Base-by-base conservation (phyloP, 1,284 basidiomycete species). In the Trichosporon coremiiforme region DNA sequence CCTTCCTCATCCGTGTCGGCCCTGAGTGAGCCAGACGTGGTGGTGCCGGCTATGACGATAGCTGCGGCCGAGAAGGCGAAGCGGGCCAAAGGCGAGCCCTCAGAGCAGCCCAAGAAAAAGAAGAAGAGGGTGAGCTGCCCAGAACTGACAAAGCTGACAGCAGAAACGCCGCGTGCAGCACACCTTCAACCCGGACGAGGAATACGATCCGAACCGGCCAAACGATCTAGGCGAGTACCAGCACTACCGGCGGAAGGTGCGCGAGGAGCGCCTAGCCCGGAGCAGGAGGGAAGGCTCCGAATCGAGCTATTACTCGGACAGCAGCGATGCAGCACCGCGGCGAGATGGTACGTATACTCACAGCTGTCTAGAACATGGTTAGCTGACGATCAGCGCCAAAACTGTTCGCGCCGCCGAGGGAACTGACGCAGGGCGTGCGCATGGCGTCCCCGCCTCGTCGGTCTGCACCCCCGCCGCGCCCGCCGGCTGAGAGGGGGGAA, bases 161-260 rank as follows among this genome's bases (percentile, higher is more conserved):
- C n/a, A 67, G 68, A 67, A 68, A 50, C 67, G 71, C 35, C 67
- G 70, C 36, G 69, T 79, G 29, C 68, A 78, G 22, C 77, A 81
- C 29, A 73, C 74, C 0, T 84, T 84, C 68, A 72, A 81, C 35
- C 83, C 83, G 1, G 79, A 81, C 17, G 83, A 84, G 68, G 74
- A 75, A 63, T 84, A 84, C 68, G 81, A 84, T 65, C 83, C 83
- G 4, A 77, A 81, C 66, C 70, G 78, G 53, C 83, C 83, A 0
- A 84, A 84, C 68, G 83, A 84, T 55, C 75, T 84, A 7, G 80
- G 79, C 60, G 81, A 82, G 73, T 84, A 82, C 69, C 81, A 81
- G 70, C 70, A 75, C 29, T 84, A 82, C 71, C 70, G 83, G 36
- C 77, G 77, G 66, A 70, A 75, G 41, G 38, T 79, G 33, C 73